These are phyloP conservation scores for Solanum appendiculatum DNA, from an alignment of 257 asterid species.

Conservation along the genomic window DNA sequence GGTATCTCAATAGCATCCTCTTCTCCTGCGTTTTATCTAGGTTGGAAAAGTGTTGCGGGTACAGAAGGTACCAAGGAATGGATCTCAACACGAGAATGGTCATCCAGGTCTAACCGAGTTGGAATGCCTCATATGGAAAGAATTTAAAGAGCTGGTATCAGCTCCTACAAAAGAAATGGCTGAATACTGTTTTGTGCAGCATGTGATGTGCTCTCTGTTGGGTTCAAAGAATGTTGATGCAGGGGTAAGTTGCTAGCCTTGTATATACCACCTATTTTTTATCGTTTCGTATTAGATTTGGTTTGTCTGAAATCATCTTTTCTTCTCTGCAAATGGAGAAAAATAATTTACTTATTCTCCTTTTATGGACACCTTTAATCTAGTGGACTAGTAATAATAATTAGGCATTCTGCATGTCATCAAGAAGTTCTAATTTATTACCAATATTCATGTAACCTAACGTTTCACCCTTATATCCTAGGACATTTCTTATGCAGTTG, in stretches of 20 bases:
- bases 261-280: neutral
- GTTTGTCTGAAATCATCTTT: neutral
- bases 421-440: neutral
- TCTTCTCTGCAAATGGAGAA: neutral
- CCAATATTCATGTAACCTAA: neutral
- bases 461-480: neutral
- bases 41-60: conserved; percentile 78
- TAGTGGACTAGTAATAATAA: neutral
- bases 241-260: conserved; percentile 47
- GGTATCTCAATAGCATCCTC: neutral
- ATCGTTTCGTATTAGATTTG: neutral
- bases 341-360: neutral
- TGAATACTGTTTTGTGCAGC: conserved; percentile 57
- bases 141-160: conserved; percentile 43
- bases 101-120: conserved; percentile 38
- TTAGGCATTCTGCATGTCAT: neutral
- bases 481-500: neutral
- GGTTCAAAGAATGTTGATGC: conserved; percentile 87
- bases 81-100: conserved; percentile 38
- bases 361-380: neutral
- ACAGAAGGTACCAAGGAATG: conserved; percentile 53
- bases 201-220: conserved; percentile 65
- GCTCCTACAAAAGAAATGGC: conserved; percentile 71
- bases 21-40: conserved; percentile 13
- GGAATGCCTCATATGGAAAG: conserved; percentile 64